These are phyloP conservation scores for Stagonosporopsis cucurbitacearum DNA, from an alignment of 2,329 filamentous ascomycete genomes.

Conservation along the genomic window DNA sequence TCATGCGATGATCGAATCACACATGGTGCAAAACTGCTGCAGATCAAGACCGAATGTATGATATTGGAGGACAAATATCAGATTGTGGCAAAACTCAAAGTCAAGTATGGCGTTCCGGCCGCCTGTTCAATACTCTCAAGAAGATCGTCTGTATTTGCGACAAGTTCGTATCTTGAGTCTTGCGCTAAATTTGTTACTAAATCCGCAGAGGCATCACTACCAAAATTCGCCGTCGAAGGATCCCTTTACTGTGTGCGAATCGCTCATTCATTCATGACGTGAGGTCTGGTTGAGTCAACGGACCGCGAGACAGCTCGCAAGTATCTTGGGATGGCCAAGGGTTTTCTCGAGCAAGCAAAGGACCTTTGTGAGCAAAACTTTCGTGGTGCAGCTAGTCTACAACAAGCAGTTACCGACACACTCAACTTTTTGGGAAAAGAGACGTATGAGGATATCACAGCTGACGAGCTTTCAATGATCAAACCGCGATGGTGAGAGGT, in stretches of 20 bases:
- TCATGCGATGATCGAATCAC: neutral
- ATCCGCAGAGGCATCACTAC: conserved; percentile 40
- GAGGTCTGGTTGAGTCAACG: conserved; percentile 8
- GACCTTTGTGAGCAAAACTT: conserved; percentile 46
- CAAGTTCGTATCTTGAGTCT: conserved; percentile 29
- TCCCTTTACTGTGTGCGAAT: conserved; percentile 44
- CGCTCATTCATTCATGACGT: conserved; percentile 32
- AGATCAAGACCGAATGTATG: neutral
- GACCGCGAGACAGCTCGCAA: conserved; percentile 18
- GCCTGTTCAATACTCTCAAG: neutral
- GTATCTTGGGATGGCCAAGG: conserved; percentile 28
- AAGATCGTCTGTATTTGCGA: no score
- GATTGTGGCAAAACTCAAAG: neutral
- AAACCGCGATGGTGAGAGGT: conserved; percentile 58
- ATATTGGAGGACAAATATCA: neutral
- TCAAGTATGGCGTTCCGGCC: conserved; percentile 15
- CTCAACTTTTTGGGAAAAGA: conserved; percentile 40
- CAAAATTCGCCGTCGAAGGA: conserved; percentile 49
- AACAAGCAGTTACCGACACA: conserved; percentile 34
- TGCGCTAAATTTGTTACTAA: conserved; percentile 35
- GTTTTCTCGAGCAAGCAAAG: conserved; percentile 37
- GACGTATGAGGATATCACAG: conserved; percentile 52
- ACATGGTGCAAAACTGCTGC: neutral
- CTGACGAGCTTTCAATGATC: conserved; percentile 54
- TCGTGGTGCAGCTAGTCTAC: conserved; percentile 30